These are phyloP conservation scores for Ceratopteris richardii DNA, from an alignment of 75 land plant species.

Conservation along the genomic window DNA sequence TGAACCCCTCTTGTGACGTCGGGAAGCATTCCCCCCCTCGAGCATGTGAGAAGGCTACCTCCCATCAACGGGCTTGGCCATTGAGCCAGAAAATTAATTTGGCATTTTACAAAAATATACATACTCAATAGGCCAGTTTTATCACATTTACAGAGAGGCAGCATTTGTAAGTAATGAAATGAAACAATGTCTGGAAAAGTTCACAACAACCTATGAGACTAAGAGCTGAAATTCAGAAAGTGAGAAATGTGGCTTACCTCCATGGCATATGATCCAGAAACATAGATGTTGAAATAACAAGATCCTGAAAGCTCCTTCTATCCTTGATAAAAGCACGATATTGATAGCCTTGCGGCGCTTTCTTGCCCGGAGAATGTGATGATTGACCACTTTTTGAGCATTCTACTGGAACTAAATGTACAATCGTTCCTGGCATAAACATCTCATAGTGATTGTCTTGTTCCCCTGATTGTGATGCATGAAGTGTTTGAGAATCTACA, in stretches of 20 bases:
- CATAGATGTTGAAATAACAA: constrained; percentile 75
- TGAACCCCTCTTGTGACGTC: no score
- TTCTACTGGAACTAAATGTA: constrained; percentile 51
- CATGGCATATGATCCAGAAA: constrained; percentile 92
- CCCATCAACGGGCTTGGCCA: no score
- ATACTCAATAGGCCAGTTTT: no score
- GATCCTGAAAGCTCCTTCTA: constrained; percentile 58
- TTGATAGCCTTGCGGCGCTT: constrained; percentile 5
- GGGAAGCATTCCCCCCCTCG: no score
- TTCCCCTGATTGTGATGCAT: constrained; percentile 7
- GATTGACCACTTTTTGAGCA: constrained; percentile 8
- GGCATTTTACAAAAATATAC: no score
- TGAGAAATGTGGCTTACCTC: constrained; percentile 38
- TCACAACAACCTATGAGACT: no score
- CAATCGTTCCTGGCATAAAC: constrained; percentile 69
- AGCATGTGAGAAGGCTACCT: no score
- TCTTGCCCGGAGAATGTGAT: constrained; percentile 30
- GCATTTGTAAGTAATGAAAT: no score
- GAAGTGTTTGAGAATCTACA: not conserved
- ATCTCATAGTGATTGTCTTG: constrained; percentile 45
- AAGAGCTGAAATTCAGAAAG: no score
- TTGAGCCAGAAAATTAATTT: no score
- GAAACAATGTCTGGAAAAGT: no score
- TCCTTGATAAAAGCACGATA: constrained; percentile 49
- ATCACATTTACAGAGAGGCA: no score